Evolutionary conservation across 1,139 yeast genomes (phyloP), one percentile per base, ranked within the genome.

Genomic region (Arxiozyma heterogenica): DNA sequence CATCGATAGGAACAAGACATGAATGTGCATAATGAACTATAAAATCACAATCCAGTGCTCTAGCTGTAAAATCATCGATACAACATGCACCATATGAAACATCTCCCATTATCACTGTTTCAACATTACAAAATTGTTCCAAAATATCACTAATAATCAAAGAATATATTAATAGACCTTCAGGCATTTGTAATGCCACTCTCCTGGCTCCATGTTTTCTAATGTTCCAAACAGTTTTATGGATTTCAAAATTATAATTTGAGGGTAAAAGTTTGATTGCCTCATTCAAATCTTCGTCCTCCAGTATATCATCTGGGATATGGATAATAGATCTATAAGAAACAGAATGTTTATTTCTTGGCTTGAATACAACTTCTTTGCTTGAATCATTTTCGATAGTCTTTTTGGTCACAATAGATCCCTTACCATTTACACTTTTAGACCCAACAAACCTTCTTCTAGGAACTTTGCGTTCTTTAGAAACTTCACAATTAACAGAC

Each of bases 51-150:
- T 87, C 96, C 48, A 93, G 73, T 0, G 98, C 84, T 57, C 91
- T 75, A 4, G 99, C 98, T 0, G 98, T 91, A 66, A 78, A 93
- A 67, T 93, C 99, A 68, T 93, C 99, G 52, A 93, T 90, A 71
- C 99, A 93, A 67, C 99, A 93, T 0, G 99, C 99, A 41, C 99
- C 99, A 65, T 93, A 93, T 0, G 97, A 89, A 0, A 93, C 98
- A 70, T 93, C 99, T 1, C 99, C 99, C 98, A 93, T 94, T 5
- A 93, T 95, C 0, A 94, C 76, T 0, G 93, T 87, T 64, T 91
- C 96, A 51, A 86, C 93, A 7, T 74, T 72, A 66, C 97, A 90
- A 64, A 93, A 91, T 69, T 91, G 96, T 66, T 90, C 96, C 44
- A 93, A 69, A 38, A 93, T 93, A 69, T 93, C 99, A 1, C 96